Conservation (phyloP, 2,329 filamentous ascomycete species). For the Aspergillus clavatus region DNA sequence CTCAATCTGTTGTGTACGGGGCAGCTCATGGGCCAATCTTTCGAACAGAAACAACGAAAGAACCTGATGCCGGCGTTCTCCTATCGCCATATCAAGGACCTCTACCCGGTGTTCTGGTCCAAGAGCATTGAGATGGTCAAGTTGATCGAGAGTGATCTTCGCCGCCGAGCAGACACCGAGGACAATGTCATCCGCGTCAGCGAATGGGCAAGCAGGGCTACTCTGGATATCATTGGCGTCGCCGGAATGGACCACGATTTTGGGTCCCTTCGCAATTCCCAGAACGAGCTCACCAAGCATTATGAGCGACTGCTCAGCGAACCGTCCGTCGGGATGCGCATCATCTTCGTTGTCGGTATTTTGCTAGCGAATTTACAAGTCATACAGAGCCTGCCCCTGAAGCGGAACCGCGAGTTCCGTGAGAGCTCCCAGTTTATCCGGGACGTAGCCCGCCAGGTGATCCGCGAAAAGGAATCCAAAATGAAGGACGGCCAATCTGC, state of each 20-base stretch:
- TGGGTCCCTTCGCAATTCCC: conserved; percentile 46
- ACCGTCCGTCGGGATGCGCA: not conserved
- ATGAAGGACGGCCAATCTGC: not conserved
- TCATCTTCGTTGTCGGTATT: not conserved
- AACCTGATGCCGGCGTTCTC: not conserved
- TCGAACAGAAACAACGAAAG: not conserved
- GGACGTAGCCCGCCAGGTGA: not conserved
- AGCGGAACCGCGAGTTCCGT: not conserved
- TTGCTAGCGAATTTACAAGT: not conserved
- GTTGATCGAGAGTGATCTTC: not conserved
- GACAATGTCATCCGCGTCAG: conserved; percentile 4
- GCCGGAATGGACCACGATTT: conserved; percentile 56
- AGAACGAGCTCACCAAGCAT: conserved; percentile 41
- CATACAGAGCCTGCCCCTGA: not conserved
- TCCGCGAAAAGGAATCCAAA: not conserved
- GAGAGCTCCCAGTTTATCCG: not conserved
- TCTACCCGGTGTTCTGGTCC: not conserved
- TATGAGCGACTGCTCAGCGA: too few relatives aligned
- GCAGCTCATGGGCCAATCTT: too few relatives aligned
- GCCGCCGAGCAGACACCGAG: not conserved
- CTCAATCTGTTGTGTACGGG: too few relatives aligned
- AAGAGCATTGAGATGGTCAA: not conserved
- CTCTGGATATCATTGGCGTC: conserved; percentile 55
- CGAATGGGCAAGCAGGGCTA: conserved; percentile 39
- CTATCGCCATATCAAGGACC: not conserved